A percentile compares a stretch with the other conserved stretches of the same genome.
Evolutionary conservation across 495 filamentous ascomycete genomes (phyloP).

Genomic region (Hypoxylon rickii): DNA sequence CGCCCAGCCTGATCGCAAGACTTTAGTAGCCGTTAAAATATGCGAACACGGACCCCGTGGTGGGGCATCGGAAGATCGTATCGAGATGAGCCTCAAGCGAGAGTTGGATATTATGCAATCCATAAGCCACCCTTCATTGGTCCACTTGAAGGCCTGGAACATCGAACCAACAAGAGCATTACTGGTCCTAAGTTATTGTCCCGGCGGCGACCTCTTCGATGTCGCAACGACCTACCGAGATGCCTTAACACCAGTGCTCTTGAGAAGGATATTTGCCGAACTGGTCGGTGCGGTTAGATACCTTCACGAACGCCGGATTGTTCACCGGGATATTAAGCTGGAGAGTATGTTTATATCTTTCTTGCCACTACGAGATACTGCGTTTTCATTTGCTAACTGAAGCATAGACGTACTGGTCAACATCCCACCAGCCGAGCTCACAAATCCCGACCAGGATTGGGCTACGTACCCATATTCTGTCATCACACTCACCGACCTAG

Average conservation of each 20-base stretch:
- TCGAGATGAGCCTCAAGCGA: constrained; percentile 89
- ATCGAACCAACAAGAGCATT: constrained; percentile 79
- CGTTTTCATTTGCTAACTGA: constrained; percentile 22
- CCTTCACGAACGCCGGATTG: constrained; percentile 82
- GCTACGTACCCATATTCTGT: constrained; percentile 75
- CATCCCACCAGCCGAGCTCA: constrained; percentile 59
- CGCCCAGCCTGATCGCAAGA: constrained; percentile 57
- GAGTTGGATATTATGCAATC: constrained; percentile 91
- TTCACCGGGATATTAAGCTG: constrained; percentile 96
- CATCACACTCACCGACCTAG: constrained; percentile 87
- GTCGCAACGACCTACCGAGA: constrained; percentile 72
- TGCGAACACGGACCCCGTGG: constrained; percentile 93
- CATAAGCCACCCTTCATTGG: constrained; percentile 84
- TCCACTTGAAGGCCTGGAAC: constrained; percentile 86
- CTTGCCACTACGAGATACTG: no score
- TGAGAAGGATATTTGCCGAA: constrained; percentile 89
- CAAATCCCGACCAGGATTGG: constrained; percentile 60
- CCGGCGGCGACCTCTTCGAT: constrained; percentile 94
- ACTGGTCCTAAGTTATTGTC: constrained; percentile 87
- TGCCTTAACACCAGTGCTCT: constrained; percentile 66
- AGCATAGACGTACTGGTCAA: constrained; percentile 86
- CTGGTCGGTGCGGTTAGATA: constrained; percentile 83
- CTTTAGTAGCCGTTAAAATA: constrained; percentile 91
- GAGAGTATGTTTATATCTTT: constrained; percentile 93
- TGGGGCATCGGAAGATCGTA: constrained; percentile 81